Percentiles rank a stretch among this genome's conserved stretches.
Evolutionary conservation across 2,329 filamentous ascomycete species (phyloP).

Genomic region (Cercospora janseana): DNA sequence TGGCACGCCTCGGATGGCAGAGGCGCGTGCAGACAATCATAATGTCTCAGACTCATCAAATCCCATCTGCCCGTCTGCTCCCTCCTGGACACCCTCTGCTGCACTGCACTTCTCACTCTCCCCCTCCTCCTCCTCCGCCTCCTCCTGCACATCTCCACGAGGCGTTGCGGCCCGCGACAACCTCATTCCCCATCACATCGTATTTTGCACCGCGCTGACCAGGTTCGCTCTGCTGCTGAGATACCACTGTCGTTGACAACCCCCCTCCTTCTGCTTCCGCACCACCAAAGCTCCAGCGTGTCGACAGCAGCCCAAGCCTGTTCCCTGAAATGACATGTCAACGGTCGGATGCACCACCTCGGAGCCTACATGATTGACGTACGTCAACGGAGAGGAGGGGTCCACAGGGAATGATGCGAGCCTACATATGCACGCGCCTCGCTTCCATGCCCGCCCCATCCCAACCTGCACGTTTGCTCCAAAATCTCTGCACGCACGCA

Average conservation of each 20-base stretch:
- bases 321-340: too few relatives aligned
- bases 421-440: neutral
- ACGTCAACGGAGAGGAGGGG: too few relatives aligned
- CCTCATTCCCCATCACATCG: neutral
- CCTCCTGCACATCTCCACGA: constrained; percentile 4
- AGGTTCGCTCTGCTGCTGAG: neutral
- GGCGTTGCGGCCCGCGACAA: constrained; percentile 10
- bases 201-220: too few relatives aligned
- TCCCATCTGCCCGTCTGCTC: too few relatives aligned
- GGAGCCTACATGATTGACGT: too few relatives aligned
- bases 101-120: neutral
- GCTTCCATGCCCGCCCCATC: neutral
- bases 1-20: neutral
- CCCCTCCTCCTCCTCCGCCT: neutral
- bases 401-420: neutral
- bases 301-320: too few relatives aligned
- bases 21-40: neutral
- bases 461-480: constrained; percentile 7
- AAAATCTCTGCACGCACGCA: constrained; percentile 7
- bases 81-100: neutral
- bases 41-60: neutral
- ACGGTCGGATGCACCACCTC: neutral
- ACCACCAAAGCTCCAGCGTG: neutral
- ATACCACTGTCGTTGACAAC: neutral
- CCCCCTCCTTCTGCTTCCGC: constrained; percentile 1